Base-by-base conservation (phyloP, 257 asterid genomes). In the Solanum sitiens region DNA sequence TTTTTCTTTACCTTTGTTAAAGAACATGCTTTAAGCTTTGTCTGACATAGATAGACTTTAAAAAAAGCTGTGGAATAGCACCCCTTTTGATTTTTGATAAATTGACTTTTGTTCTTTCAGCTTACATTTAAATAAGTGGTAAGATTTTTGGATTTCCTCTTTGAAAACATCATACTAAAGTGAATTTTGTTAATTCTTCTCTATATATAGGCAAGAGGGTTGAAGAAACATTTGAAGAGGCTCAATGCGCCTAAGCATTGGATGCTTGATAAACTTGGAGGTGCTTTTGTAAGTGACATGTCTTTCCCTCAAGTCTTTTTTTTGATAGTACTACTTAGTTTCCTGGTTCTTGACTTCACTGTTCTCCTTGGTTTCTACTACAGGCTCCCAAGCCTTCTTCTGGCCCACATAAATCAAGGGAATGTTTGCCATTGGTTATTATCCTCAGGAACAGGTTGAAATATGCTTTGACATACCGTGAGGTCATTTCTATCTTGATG, bases 181-280 rank as follows among this genome's bases (percentile, higher is more conserved):
- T n/a, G 10, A 77, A 44, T 47, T 77, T 25, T 8, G 9, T 42
- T 1, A 27, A 13, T 44, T 77, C n/a, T 44, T 84, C 11, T 84
- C 35, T 39, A 35, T 67, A 5, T 59, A 79, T 70, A 85, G 92
- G 92, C 92, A 27, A 90, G 91, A 87, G 92, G 92, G 27, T 80
- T 90, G 91, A 90, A 90, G 91, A 90, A 90, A 37, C 92, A 90
- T 86, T 56, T 90, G 87, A 90, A 90, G 92, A 90, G 90, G 91
- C 92, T 90, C 87, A 90, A 90, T 90, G 92, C 91, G 87, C 92
- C 92, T 1, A 88, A 90, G 47, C 91, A 88, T 85, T 90, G 92
- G 91, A 90, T 90, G 92, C 87, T 90, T 87, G 92, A 85, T 84
- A 90, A 90, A 72, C 92, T 90, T 72, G 92, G 92, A 40, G 92